These are phyloP conservation scores for Drechmeria coniospora DNA, from an alignment of 2,329 filamentous ascomycete genomes.

Conservation along the genomic window DNA sequence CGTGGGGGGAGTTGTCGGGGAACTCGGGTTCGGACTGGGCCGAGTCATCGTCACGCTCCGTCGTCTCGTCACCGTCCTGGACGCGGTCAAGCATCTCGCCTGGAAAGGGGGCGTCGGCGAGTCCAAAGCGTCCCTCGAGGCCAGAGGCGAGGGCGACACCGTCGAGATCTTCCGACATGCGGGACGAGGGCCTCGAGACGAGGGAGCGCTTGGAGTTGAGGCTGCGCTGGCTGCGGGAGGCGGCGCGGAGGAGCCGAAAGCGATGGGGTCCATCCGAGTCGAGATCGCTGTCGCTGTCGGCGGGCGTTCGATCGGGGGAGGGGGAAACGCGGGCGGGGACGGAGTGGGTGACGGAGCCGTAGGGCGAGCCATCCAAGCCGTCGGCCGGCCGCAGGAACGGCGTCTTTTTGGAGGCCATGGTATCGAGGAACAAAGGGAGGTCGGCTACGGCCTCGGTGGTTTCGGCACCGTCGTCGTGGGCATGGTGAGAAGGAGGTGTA, in stretches of 20 bases:
- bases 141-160: slow-evolving; percentile 35
- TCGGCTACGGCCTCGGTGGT: neutral
- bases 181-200: slow-evolving; percentile 15
- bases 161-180: slow-evolving; percentile 33
- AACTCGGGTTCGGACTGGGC: slow-evolving; percentile 33
- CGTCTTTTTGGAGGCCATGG: slow-evolving; percentile 21
- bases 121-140: slow-evolving; percentile 35
- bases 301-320: slow-evolving; percentile 20
- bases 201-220: slow-evolving; percentile 16
- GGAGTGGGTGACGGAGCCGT: slow-evolving; percentile 24
- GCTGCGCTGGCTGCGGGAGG: slow-evolving; percentile 12
- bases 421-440: slow-evolving; percentile 5
- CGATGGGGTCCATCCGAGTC: slow-evolving; percentile 15
- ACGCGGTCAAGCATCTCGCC: slow-evolving; percentile 28
- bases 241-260: slow-evolving; percentile 18
- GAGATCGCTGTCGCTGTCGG: slow-evolving; percentile 17
- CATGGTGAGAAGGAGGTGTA: slow-evolving; percentile 7
- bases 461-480: no score
- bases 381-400: slow-evolving; percentile 18
- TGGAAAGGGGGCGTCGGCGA: slow-evolving; percentile 31
- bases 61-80: slow-evolving; percentile 21
- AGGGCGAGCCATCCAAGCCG: slow-evolving; percentile 16
- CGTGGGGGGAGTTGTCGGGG: slow-evolving; percentile 58
- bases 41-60: slow-evolving; percentile 22
- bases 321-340: slow-evolving; percentile 22